Evolutionary conservation across 164 flowering plant species (phyloP).

Genomic region (Dillenia turbinata): DNA sequence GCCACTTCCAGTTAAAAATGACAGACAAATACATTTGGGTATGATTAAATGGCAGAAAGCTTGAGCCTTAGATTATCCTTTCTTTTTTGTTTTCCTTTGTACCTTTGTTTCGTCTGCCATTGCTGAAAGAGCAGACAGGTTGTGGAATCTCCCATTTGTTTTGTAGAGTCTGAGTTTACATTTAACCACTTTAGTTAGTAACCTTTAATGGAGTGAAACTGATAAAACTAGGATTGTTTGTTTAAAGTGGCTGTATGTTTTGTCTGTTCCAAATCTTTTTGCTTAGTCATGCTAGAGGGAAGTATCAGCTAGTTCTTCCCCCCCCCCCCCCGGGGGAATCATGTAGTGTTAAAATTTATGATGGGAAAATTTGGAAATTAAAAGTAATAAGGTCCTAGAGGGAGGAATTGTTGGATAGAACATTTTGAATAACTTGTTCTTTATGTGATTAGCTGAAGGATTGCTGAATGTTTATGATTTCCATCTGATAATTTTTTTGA

Average conservation of each 20-base stretch:
- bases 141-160: neutral
- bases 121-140: neutral
- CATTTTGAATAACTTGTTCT: no score
- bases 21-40: neutral
- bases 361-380: no score
- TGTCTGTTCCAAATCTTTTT: neutral
- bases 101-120: neutral
- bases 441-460: no score
- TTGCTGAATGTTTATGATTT: no score
- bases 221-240: neutral
- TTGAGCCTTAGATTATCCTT: neutral
- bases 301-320: neutral
- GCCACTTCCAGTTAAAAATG: neutral
- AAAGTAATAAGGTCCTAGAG: no score
- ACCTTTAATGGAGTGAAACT: neutral
- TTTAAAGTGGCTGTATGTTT: neutral
- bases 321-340: no score
- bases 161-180: neutral
- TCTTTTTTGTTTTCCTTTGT: neutral
- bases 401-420: no score
- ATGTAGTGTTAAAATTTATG: no score
- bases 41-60: slow-evolving; percentile 6
- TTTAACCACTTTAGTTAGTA: neutral
- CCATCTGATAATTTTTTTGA: no score
- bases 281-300: neutral